These are phyloP conservation scores for Sporisorium exsertum DNA, from an alignment of 1,284 basidiomycete species.

Conservation along the genomic window DNA sequence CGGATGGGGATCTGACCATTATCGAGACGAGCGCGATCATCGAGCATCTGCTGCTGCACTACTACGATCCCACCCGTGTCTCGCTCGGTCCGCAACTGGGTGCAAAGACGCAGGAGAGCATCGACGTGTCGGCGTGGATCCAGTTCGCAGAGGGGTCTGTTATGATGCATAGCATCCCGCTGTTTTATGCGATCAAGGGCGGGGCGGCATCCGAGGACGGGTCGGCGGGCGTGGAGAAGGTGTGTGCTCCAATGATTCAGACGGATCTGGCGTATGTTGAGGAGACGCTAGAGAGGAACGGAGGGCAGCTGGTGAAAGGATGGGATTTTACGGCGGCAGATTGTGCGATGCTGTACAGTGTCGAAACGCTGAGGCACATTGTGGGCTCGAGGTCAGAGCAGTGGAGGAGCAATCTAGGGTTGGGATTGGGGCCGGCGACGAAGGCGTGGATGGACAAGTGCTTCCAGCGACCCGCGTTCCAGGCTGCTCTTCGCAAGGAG, in stretches of 20 bases:
- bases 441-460: slow-evolving; percentile 33
- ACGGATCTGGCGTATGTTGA: slow-evolving; percentile 38
- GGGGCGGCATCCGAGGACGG: slow-evolving; percentile 26
- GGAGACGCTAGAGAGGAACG: slow-evolving; percentile 17
- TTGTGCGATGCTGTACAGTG: slow-evolving; percentile 43
- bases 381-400: slow-evolving; percentile 3
- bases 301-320: slow-evolving; percentile 23
- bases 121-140: slow-evolving; percentile 36
- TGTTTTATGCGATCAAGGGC: slow-evolving; percentile 34
- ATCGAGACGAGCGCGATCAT: slow-evolving; percentile 45
- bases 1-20: slow-evolving; percentile 32
- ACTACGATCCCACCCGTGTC: slow-evolving; percentile 24
- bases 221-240: slow-evolving; percentile 14
- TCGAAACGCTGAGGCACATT: slow-evolving; percentile 30
- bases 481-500: slow-evolving; percentile 29
- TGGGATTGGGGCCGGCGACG: slow-evolving; percentile 17
- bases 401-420: slow-evolving; percentile 27
- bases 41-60: slow-evolving; percentile 32
- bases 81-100: slow-evolving; percentile 23
- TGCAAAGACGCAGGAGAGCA: slow-evolving; percentile 23
- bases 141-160: slow-evolving; percentile 37
- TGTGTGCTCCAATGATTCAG: slow-evolving; percentile 21
- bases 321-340: slow-evolving; percentile 33
- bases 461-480: slow-evolving; percentile 18
- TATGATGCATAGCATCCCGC: slow-evolving; percentile 32